Evolutionary conservation across 139 green algal genomes (phyloP).

Genomic region (Coelastrella sp.): DNA sequence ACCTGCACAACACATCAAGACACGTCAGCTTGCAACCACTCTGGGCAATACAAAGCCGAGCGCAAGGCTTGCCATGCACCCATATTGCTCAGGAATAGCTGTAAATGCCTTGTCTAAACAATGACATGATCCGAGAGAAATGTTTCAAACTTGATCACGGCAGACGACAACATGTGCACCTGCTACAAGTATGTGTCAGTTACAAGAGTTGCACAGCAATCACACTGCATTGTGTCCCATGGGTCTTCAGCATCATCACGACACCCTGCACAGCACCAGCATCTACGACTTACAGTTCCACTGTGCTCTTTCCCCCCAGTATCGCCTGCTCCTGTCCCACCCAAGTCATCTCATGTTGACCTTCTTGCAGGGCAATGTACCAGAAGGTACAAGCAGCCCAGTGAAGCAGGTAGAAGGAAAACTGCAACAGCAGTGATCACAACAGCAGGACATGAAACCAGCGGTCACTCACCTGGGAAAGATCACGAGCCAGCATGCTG

Average conservation of each 20-base stretch:
- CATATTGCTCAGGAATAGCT: too few species aligned
- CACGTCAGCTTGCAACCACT: background rate
- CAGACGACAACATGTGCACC: too few species aligned
- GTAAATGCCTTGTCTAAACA: too few species aligned
- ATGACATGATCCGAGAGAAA: too few species aligned
- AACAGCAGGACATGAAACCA: background rate
- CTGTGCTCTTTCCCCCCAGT: background rate
- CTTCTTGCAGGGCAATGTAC: constrained; percentile 50
- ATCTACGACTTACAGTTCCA: constrained; percentile 17
- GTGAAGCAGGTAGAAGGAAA: constrained; percentile 54
- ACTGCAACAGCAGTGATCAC: constrained; percentile 28
- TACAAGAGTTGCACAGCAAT: too few species aligned
- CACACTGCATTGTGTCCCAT: too few species aligned
- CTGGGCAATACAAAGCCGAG: background rate
- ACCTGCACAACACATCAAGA: constrained; percentile 3
- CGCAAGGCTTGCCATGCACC: too few species aligned
- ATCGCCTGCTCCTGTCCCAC: constrained; percentile 3
- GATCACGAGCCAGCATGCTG: too few species aligned
- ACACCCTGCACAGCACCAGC: too few species aligned
- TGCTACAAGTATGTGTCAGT: too few species aligned
- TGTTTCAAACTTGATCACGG: too few species aligned
- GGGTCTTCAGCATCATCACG: too few species aligned
- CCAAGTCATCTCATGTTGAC: background rate
- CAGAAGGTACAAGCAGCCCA: constrained; percentile 66
- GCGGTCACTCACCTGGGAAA: background rate